Conservation (phyloP, 768 basidiomycete genomes). For the Suillus tomentosus region DNA sequence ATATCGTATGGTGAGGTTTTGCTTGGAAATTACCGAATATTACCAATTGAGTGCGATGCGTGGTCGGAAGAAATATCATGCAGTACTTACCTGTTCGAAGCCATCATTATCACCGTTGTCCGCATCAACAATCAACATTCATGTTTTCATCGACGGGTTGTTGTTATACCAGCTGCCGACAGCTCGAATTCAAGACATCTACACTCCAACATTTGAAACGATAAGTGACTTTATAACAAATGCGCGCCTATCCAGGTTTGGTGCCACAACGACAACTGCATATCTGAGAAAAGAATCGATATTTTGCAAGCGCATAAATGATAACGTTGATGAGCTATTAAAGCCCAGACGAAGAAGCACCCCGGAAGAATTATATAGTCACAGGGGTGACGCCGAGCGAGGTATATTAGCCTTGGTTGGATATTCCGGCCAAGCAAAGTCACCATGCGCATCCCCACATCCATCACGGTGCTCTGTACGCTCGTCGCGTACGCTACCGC, state of each 20-base stretch:
- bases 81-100: background rate
- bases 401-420: background rate
- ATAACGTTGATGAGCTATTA: background rate
- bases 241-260: background rate
- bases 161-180: no score
- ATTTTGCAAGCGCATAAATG: background rate
- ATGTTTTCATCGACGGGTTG: background rate
- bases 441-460: constrained; percentile 7
- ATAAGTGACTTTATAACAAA: background rate
- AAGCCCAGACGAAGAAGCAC: background rate
- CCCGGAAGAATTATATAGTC: background rate
- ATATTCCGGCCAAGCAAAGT: background rate
- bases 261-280: background rate
- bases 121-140: background rate
- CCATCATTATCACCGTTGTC: background rate
- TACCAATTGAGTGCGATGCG: background rate
- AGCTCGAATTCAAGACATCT: background rate
- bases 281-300: background rate
- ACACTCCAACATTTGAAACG: background rate
- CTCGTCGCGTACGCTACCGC: background rate
- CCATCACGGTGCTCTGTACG: constrained; percentile 2
- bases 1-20: background rate
- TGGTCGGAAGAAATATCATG: background rate
- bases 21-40: background rate
- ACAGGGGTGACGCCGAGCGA: background rate